Evolutionary conservation across 345 rosid genomes (phyloP), one percentile per base, ranked within the genome.

Genomic region (Hirschfeldia incana): DNA sequence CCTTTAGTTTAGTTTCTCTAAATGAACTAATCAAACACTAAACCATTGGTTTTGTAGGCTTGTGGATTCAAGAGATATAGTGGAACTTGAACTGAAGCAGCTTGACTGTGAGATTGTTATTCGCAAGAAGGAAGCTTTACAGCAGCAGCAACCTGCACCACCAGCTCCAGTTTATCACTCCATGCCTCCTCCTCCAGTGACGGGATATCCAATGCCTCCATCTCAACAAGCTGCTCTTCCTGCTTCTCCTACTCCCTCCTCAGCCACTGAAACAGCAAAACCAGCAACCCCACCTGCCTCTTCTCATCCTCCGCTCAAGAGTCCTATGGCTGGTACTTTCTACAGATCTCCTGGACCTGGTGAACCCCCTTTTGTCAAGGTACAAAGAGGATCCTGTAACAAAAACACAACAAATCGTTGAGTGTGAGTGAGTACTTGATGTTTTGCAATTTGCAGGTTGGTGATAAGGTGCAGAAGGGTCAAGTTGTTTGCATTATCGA

Each of bases 251-350:
- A 61, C 84, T 59, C 73, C 84, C 0, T 63, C 88, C 29, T 51
- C 85, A 49, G 73, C 74, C 1, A 87, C 85, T 12, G 81, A 87
- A 13, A 15, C 78, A 10, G 87, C 86, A 10, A 70, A 89, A 26
- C 88, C 89, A 63, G 77, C 85, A 67, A 84, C 88, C 63, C 15
- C 89, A 3, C 66, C 70, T 13, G 32, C 78, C 57, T 80, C 91
- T 29, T 87, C 91, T 55, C 90, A 86, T 58, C 89, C 93, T 13
- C 79, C 94, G 4, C 84, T 95, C 17, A 90, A 89, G 62, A 89
- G 97, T 75, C 98, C 99, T 29, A 93, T 95, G 99, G 96, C 98
- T 70, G 99, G 99, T 76, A 95, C 98, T 75, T 95, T 95, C 71
- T 95, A 95, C 70, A 83, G 90, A 49, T 81, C 88, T 82, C 88